phyloP scores from a whole-genome alignment of 2,329 filamentous ascomycete species.

The Penicillium psychrosexuale region DNA sequence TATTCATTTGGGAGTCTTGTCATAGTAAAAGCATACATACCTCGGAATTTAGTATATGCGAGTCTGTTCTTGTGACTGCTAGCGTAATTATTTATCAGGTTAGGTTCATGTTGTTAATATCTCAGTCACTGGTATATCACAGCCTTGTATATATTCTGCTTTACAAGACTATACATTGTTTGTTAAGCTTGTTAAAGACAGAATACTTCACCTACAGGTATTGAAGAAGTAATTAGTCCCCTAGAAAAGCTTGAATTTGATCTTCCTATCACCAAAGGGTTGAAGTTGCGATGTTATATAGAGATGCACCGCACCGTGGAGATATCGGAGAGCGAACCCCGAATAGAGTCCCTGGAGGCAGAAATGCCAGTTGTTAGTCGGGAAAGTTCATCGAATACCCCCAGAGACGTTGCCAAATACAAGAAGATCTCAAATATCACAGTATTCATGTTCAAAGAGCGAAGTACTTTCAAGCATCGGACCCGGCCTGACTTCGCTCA shows the following conservation, averaged over 20 bases:
- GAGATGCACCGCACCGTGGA: not conserved
- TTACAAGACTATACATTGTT: not conserved
- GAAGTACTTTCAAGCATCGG: not conserved
- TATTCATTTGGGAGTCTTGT: not conserved
- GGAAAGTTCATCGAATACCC: not conserved
- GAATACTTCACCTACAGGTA: not conserved
- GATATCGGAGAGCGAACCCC: not conserved
- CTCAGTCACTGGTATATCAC: not conserved
- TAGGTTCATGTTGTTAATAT: not conserved
- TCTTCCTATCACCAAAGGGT: not conserved
- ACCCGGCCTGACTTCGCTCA: conserved; percentile 19
- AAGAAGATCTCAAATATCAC: not conserved
- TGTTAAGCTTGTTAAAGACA: not conserved
- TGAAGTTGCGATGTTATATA: not conserved
- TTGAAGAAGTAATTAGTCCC: not conserved
- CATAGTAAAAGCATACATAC: not conserved
- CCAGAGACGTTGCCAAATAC: not conserved
- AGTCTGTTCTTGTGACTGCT: not conserved
- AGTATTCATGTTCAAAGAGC: not conserved
- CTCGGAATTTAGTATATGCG: not conserved
- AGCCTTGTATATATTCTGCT: not conserved
- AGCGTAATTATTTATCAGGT: not conserved
- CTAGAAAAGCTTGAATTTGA: not conserved
- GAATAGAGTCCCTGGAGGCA: not conserved
- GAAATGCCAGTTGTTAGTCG: not conserved